A percentile compares a stretch with the other conserved stretches of the same genome.
These are phyloP conservation scores for Arthrobotrys sinensis DNA, from an alignment of 2,329 filamentous ascomycete genomes.

Conservation along the genomic window DNA sequence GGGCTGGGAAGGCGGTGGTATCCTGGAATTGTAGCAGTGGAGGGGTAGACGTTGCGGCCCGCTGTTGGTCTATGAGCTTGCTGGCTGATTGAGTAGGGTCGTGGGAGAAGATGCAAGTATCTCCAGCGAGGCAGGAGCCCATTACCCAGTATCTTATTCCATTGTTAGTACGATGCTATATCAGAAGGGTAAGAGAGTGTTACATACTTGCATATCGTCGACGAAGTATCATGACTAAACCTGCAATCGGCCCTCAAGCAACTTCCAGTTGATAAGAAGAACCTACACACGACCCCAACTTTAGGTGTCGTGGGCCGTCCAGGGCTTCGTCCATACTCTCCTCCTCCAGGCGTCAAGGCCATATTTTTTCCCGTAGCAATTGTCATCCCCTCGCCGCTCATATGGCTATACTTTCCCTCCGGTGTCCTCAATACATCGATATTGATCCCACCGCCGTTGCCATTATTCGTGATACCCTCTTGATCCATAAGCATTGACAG, in stretches of 20 bases:
- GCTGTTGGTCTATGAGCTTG: conserved; percentile 81
- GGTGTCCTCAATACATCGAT: conserved; percentile 48
- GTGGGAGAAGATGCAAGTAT: conserved; percentile 96
- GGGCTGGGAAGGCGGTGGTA: conserved; percentile 86
- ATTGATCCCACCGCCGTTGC: conserved; percentile 7
- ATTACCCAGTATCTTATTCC: conserved; percentile 87
- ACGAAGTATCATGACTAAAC: conserved; percentile 96
- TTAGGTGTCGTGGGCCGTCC: conserved; percentile 84
- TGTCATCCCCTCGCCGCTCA: conserved; percentile 55
- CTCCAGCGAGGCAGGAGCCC: conserved; percentile 93
- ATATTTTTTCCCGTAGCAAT: conserved; percentile 64
- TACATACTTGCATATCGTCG: conserved; percentile 88
- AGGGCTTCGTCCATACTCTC: conserved; percentile 69
- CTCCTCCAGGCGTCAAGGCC: conserved; percentile 70
- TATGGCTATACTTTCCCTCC: conserved; percentile 49
- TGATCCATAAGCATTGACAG: conserved; percentile 89
- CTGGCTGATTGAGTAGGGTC: conserved; percentile 90
- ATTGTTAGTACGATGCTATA: conserved; percentile 64
- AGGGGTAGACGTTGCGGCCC: conserved; percentile 77
- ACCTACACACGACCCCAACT: conserved; percentile 94
- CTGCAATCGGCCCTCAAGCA: conserved; percentile 95
- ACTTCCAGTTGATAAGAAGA: conserved; percentile 94
- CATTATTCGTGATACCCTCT: conserved; percentile 24
- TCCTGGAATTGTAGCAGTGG: conserved; percentile 85
- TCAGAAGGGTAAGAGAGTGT: conserved; percentile 67